Base-by-base conservation (phyloP, 2,329 filamentous ascomycete genomes). In the Nothophaeocryptopus gaeumannii region DNA sequence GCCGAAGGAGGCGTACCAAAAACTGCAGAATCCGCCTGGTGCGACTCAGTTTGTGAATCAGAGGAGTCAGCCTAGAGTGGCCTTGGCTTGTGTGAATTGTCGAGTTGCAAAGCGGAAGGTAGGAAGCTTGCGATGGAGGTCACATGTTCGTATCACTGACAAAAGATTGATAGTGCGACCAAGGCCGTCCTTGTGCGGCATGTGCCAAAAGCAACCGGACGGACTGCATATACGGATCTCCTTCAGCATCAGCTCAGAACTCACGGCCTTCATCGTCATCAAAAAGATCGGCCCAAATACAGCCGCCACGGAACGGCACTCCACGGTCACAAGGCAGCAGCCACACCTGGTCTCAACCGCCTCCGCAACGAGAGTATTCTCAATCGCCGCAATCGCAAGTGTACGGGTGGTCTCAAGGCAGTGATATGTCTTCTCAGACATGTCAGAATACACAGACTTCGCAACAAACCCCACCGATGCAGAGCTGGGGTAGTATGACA, bases 161-260 rank as follows among this genome's bases (percentile, higher is more conserved):
- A 26, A 26, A 26, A 26, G n/a, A 26, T 26, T 26, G 20, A 26
- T 33, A 50, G 41, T 59, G 54, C 39, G 55, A 59, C 34, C 53
- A 58, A 47, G 51, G 41, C 12, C 48, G 47, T 9, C 53, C 47
- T 20, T 58, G 55, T 37, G 45, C 33, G 10, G 12, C 53, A 5
- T 59, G 57, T 15, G 31, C 50, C 12, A 51, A 50, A 34, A 48
- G 29, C 13, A 29, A 33, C 10, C 38, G 39, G 14, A 32, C 33
- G 14, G 48, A 56, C 20, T 59, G 57, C 34, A 16, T 35, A 20
- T 58, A 54, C 35, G 54, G 53, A 33, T 29, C 20, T 10, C 38
- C 49, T 16, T 11, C 37, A 16, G n/a, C 32, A 38, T 26, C 42
- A 26, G 9, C 31, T 9, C n/a, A 49, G 26, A 16, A 29, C n/a